These are phyloP conservation scores for Cladophialophora immunda DNA, from an alignment of 2,329 filamentous ascomycete species.

Conservation along the genomic window DNA sequence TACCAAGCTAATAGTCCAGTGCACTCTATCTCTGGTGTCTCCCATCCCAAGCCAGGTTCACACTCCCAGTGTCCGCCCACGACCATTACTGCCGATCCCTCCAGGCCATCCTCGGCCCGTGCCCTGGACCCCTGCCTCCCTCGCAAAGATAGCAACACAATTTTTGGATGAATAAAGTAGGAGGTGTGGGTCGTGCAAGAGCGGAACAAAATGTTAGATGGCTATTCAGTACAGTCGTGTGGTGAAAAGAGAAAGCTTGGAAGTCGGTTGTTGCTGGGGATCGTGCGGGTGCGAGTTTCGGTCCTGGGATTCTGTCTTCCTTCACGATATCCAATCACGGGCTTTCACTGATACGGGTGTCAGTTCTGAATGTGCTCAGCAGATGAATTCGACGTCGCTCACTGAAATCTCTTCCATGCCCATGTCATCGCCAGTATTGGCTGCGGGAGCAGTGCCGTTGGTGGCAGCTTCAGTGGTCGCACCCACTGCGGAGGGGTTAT, in stretches of 20 bases:
- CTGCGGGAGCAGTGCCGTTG: constrained; percentile 57
- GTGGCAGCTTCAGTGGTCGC: constrained; percentile 54
- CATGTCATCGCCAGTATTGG: constrained; percentile 58
- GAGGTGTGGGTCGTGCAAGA: not conserved
- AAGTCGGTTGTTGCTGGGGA: constrained; percentile 5
- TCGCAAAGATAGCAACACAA: constrained; percentile 32
- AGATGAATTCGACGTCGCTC: constrained; percentile 43
- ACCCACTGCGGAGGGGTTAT: constrained; percentile 52
- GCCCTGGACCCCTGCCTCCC: not conserved
- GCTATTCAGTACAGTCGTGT: constrained; percentile 22
- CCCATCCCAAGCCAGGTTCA: not conserved
- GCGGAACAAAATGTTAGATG: constrained; percentile 5
- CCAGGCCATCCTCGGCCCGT: not conserved
- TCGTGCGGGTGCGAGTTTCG: not conserved
- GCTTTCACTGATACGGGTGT: constrained; percentile 40
- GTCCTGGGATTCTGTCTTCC: not conserved
- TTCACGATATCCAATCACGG: constrained; percentile 19
- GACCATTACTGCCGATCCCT: not conserved
- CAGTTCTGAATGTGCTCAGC: constrained; percentile 33
- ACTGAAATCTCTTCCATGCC: constrained; percentile 67
- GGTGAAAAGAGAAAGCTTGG: constrained; percentile 23
- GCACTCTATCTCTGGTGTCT: constrained; percentile 1
- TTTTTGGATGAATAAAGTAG: constrained; percentile 30
- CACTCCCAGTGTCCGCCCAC: not conserved
- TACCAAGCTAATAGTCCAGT: constrained; percentile 5